These are phyloP conservation scores for Sarocladium brachiariae DNA, from an alignment of 2,329 filamentous ascomycete species.

Conservation along the genomic window DNA sequence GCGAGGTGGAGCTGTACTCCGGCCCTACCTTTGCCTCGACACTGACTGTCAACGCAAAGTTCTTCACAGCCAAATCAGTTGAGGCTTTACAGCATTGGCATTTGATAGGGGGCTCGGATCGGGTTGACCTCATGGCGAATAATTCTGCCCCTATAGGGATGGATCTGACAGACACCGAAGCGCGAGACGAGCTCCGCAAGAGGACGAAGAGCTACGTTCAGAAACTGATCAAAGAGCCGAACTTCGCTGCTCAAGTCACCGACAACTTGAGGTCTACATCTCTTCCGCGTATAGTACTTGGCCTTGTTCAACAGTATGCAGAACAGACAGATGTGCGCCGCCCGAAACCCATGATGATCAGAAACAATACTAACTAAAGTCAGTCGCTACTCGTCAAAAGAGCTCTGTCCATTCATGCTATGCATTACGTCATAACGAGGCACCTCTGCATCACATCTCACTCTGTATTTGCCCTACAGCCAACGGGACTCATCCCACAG, in stretches of 20 bases:
- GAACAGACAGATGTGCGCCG: conserved; percentile 32
- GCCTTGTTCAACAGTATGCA: conserved; percentile 41
- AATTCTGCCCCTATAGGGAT: conserved; percentile 44
- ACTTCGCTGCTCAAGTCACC: conserved; percentile 44
- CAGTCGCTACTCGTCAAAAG: conserved; percentile 44
- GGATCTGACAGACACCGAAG: conserved; percentile 33
- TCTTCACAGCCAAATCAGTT: conserved; percentile 42
- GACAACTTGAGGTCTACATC: conserved; percentile 36
- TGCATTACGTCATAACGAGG: conserved; percentile 50
- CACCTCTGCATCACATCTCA: conserved; percentile 44
- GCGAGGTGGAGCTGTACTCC: conserved; percentile 41
- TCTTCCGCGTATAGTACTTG: conserved; percentile 39
- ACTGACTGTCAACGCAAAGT: conserved; percentile 41
- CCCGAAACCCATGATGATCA: too few relatives aligned
- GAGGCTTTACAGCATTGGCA: conserved; percentile 48
- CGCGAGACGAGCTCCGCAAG: conserved; percentile 39
- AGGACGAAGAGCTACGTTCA: conserved; percentile 42
- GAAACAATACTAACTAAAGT: background rate
- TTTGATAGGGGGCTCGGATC: conserved; percentile 28
- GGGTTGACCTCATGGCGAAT: conserved; percentile 33
- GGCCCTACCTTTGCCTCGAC: conserved; percentile 37
- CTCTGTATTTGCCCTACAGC: conserved; percentile 34
- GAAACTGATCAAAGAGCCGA: conserved; percentile 39
- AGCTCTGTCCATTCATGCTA: conserved; percentile 47
- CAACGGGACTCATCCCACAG: conserved; percentile 36